Percentiles rank a stretch among this genome's conserved stretches.
Evolutionary conservation across 2,329 filamentous ascomycete species (phyloP).

Genomic region (Talaromyces sp.): DNA sequence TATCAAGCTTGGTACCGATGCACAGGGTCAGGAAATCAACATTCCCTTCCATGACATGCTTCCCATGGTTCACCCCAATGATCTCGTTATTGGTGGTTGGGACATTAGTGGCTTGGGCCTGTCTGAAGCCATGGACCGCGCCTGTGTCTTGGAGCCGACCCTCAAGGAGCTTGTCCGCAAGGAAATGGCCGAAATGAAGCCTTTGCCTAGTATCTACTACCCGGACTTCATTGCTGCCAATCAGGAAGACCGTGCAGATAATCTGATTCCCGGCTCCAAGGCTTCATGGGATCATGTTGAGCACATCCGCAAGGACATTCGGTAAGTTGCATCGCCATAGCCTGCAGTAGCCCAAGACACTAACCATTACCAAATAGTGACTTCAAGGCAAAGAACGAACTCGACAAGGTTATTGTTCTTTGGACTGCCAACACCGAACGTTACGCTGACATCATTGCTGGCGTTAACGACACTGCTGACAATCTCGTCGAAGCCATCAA

Average conservation of each 20-base stretch:
- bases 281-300: constrained; percentile 86
- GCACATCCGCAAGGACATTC: constrained; percentile 88
- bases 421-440: constrained; percentile 99
- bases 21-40: constrained; percentile 86
- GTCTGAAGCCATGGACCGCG: constrained; percentile 90
- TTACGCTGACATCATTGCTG: constrained; percentile 80
- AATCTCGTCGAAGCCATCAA: constrained; percentile 88
- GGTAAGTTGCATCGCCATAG: constrained; percentile 45
- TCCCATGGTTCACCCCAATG: constrained; percentile 96
- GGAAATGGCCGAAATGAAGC: constrained; percentile 85
- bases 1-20: constrained; percentile 89
- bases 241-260: constrained; percentile 94
- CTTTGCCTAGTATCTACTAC: constrained; percentile 95
- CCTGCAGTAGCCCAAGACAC: neutral
- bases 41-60: constrained; percentile 92
- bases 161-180: constrained; percentile 87
- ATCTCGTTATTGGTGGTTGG: constrained; percentile 93
- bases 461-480: constrained; percentile 94
- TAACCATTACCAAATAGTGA: constrained; percentile 51
- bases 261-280: constrained; percentile 77
- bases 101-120: constrained; percentile 92
- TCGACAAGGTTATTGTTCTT: constrained; percentile 95
- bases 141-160: constrained; percentile 89
- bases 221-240: constrained; percentile 99
- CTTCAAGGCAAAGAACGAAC: constrained; percentile 78